These are phyloP conservation scores for Garcia nutans DNA, from an alignment of 345 rosid species.

Conservation along the genomic window DNA sequence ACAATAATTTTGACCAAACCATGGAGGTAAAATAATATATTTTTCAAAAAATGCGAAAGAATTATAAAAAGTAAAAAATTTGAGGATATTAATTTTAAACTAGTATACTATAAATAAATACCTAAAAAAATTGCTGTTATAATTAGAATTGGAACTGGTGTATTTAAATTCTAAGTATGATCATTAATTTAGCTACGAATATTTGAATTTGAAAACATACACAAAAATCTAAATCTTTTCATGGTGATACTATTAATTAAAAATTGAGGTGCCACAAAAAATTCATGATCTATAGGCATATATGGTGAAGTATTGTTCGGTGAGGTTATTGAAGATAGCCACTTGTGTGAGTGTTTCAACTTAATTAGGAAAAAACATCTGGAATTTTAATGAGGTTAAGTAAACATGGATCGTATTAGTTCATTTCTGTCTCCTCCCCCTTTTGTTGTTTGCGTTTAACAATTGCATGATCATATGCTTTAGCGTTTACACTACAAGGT, in stretches of 20 bases:
- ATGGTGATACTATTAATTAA: neutral
- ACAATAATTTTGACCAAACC: no score
- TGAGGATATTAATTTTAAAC: no score
- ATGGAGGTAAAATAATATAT: no score
- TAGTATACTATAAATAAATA: no score
- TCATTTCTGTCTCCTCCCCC: neutral
- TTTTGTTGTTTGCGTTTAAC: neutral
- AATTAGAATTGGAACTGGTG: no score
- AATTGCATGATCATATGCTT: neutral
- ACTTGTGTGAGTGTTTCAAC: conserved; percentile 2
- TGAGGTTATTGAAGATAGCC: neutral
- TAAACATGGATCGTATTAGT: conserved; percentile 5
- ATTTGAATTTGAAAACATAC: no score
- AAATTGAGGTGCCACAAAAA: conserved; percentile 10
- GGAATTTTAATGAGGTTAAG: conserved; percentile 9
- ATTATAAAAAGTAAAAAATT: no score
- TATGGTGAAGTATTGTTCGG: conserved; percentile 6
- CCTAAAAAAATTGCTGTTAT: no score
- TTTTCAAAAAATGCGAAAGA: no score
- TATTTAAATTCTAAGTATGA: no score
- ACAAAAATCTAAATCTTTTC: no score
- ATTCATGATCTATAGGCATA: conserved; percentile 3
- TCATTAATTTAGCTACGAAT: no score
- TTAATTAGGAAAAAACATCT: conserved; percentile 13
- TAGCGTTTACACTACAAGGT: neutral